phyloP scores from a whole-genome alignment of 106 monocot genomes.

The Apostasia ramifera region DNA sequence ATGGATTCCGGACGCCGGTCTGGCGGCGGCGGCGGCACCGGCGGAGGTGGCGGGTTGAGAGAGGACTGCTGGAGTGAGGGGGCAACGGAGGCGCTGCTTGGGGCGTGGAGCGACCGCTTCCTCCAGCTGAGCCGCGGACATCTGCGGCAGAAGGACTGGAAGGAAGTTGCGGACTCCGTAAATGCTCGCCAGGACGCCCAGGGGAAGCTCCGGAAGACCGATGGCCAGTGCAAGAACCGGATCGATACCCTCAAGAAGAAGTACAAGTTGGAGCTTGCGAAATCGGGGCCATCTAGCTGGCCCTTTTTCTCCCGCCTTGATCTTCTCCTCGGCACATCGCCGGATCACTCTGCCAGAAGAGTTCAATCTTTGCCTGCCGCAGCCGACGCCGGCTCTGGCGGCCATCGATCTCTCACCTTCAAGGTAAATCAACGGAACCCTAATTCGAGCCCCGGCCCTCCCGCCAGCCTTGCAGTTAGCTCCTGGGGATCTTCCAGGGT shows the following conservation, averaged over 20 bases:
- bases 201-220: slow-evolving; percentile 27
- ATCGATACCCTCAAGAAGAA: slow-evolving; percentile 62
- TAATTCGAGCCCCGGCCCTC: background rate
- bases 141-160: slow-evolving; percentile 52
- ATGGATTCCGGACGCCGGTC: background rate
- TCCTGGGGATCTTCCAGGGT: slow-evolving; percentile 10
- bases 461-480: background rate
- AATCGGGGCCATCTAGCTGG: slow-evolving; percentile 30
- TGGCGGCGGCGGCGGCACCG: background rate
- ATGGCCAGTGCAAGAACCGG: slow-evolving; percentile 49
- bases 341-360: background rate
- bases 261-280: slow-evolving; percentile 44
- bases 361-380: background rate
- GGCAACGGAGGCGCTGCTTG: slow-evolving; percentile 28
- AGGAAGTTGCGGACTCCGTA: slow-evolving; percentile 39
- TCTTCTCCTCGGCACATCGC: slow-evolving; percentile 12
- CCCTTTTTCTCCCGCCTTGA: slow-evolving; percentile 31
- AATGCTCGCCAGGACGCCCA: slow-evolving; percentile 24
- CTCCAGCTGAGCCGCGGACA: slow-evolving; percentile 38
- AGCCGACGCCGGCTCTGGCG: background rate
- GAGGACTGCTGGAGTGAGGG: slow-evolving; percentile 57
- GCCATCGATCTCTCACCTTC: background rate
- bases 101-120: slow-evolving; percentile 50
- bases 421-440: slow-evolving; percentile 17
- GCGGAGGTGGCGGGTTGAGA: background rate